Conservation (phyloP, 345 rosid species). For the Gossypium herbaceum region DNA sequence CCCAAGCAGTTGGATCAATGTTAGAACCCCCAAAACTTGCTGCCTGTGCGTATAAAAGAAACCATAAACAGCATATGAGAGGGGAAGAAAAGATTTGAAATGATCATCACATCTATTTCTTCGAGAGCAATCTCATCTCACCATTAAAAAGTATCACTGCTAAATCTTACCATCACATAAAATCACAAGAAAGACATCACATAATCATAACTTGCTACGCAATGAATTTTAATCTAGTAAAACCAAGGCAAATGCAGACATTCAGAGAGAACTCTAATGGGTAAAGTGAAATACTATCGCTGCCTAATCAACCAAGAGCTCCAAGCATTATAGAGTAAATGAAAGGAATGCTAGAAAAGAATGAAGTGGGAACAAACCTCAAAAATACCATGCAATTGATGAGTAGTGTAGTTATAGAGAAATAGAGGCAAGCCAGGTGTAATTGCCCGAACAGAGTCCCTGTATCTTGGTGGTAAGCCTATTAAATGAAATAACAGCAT, state of each 20-base stretch:
- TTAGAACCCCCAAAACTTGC: slow-evolving; percentile 95
- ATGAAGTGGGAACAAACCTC: slow-evolving; percentile 55
- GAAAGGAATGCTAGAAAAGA: neutral
- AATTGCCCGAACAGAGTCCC: slow-evolving; percentile 95
- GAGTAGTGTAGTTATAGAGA: slow-evolving; percentile 96
- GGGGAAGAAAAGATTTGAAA: neutral
- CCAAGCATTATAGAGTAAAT: slow-evolving; percentile 6
- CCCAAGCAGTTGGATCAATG: slow-evolving; percentile 99
- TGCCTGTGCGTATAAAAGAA: slow-evolving; percentile 47
- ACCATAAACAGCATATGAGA: neutral
- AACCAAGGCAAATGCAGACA: neutral
- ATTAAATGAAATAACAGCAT: slow-evolving; percentile 22
- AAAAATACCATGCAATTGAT: slow-evolving; percentile 94
- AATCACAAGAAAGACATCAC: neutral
- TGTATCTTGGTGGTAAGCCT: slow-evolving; percentile 97
- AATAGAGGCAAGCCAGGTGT: slow-evolving; percentile 97
- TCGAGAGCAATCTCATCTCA: neutral
- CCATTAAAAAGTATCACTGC: neutral
- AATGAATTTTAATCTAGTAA: neutral
- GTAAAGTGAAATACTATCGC: neutral
- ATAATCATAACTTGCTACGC: neutral
- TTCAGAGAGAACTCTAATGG: neutral
- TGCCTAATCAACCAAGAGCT: neutral
- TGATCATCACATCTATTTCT: neutral
- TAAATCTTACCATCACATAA: neutral